A percentile compares a stretch with the other conserved stretches of the same genome.
phyloP scores from a whole-genome alignment of 2,329 filamentous ascomycete genomes.

The Beauveria sp. region DNA sequence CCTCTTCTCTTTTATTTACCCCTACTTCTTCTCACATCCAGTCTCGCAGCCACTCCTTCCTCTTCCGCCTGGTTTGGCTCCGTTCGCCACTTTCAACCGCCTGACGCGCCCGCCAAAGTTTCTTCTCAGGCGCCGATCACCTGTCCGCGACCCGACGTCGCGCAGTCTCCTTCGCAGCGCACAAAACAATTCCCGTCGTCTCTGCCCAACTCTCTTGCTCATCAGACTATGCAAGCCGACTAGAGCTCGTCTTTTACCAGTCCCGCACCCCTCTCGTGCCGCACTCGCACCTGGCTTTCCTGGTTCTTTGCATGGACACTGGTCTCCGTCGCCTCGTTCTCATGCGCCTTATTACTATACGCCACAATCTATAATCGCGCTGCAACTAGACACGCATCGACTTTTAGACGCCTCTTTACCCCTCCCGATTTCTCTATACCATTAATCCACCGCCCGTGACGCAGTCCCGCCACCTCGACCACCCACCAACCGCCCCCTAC shows the following conservation, averaged over 20 bases:
- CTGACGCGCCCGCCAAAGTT: background rate
- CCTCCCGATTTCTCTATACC: background rate
- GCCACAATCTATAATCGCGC: background rate
- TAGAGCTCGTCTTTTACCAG: background rate
- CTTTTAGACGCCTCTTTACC: background rate
- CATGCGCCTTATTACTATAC: conserved; percentile 1
- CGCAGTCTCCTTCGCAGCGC: background rate
- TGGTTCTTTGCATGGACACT: background rate
- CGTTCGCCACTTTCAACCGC: background rate
- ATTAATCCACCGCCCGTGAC: background rate
- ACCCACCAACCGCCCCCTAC: background rate
- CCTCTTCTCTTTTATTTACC: conserved; percentile 11
- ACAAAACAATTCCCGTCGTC: background rate
- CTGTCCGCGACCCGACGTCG: conserved; percentile 5
- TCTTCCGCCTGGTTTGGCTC: background rate
- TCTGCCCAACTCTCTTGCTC: background rate
- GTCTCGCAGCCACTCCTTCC: conserved; percentile 4
- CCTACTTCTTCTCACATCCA: conserved; percentile 10
- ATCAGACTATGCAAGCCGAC: conserved; percentile 5
- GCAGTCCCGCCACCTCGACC: background rate
- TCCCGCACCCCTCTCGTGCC: background rate
- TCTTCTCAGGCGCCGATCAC: background rate
- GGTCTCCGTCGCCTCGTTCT: background rate
- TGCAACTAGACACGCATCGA: conserved; percentile 4
- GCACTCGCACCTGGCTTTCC: background rate